These are phyloP conservation scores for Blastobotrys robertii DNA, from an alignment of 805 yeast genomes.

Conservation along the genomic window DNA sequence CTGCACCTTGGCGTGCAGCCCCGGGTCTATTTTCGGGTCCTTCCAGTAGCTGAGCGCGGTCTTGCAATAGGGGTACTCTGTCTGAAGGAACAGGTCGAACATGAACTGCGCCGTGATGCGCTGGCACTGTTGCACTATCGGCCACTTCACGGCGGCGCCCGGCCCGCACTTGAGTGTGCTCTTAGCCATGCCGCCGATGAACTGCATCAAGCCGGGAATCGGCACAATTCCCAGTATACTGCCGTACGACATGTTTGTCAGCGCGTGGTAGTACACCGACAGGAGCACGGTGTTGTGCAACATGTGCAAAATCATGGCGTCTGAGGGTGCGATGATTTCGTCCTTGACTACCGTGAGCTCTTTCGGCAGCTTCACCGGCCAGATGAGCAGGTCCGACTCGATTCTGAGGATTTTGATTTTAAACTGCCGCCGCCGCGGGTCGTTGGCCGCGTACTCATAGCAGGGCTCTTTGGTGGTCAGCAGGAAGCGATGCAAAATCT, in stretches of 20 bases:
- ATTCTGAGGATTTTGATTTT: conserved; percentile 6
- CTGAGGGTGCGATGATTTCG: conserved; percentile 11
- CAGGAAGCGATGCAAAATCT: conserved; percentile 5
- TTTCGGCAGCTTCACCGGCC: conserved; percentile 14
- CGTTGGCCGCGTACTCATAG: conserved; percentile 1
- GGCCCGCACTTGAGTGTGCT: conserved; percentile 9
- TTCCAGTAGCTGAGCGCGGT: conserved; percentile 8
- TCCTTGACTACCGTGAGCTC: conserved; percentile 12
- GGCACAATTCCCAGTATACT: conserved; percentile 8
- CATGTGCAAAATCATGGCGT: conserved; percentile 11
- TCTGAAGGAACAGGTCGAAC: conserved; percentile 5
- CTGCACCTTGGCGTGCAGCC: conserved; percentile 5
- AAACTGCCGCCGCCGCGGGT: conserved; percentile 1
- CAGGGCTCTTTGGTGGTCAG: neutral
- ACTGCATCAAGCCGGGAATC: conserved; percentile 13
- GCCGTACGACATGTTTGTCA: conserved; percentile 6
- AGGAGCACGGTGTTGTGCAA: conserved; percentile 11
- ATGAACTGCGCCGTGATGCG: conserved; percentile 9
- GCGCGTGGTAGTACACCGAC: conserved; percentile 7
- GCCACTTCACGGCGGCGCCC: conserved; percentile 9
- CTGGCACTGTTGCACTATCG: conserved; percentile 6
- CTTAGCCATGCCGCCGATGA: conserved; percentile 13
- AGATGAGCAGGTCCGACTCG: conserved; percentile 11
- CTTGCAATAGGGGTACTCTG: conserved; percentile 11
- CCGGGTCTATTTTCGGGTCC: conserved; percentile 8